Conservation (phyloP, 1,139 yeast species). For the Nakaseomyces uthaithaninus region DNA sequence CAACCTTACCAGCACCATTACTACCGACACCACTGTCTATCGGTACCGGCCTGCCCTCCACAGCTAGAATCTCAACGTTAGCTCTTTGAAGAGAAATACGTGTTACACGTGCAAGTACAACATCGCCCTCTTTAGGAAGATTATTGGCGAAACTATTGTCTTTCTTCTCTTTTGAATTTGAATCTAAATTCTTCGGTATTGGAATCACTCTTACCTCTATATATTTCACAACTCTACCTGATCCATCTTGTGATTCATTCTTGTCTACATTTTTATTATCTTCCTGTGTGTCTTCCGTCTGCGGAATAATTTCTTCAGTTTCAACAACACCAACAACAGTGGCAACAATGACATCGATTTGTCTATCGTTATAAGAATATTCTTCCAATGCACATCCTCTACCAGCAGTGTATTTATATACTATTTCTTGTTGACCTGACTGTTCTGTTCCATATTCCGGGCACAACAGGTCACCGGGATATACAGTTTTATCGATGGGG, state of each 20-base stretch:
- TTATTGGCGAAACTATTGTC: constrained; percentile 39
- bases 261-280: constrained; percentile 6
- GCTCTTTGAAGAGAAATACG: constrained; percentile 62
- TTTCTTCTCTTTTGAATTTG: constrained; percentile 10
- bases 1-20: constrained; percentile 42
- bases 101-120: constrained; percentile 70
- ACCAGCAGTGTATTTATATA: constrained; percentile 41
- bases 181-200: constrained; percentile 14
- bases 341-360: constrained; percentile 46
- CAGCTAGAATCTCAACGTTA: constrained; percentile 71
- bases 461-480: constrained; percentile 70
- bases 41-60: constrained; percentile 50
- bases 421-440: constrained; percentile 22
- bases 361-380: constrained; percentile 19
- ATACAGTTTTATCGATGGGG: constrained; percentile 39
- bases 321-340: constrained; percentile 58
- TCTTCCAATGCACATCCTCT: constrained; percentile 36
- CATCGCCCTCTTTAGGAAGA: constrained; percentile 78
- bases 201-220: constrained; percentile 17
- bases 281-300: constrained; percentile 11
- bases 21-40: constrained; percentile 60
- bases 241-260: constrained; percentile 3
- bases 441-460: constrained; percentile 33
- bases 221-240: constrained; percentile 15
- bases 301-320: constrained; percentile 24